Evolutionary conservation across 2,329 filamentous ascomycete species (phyloP).

Genomic region (Trichoderma hamatum): DNA sequence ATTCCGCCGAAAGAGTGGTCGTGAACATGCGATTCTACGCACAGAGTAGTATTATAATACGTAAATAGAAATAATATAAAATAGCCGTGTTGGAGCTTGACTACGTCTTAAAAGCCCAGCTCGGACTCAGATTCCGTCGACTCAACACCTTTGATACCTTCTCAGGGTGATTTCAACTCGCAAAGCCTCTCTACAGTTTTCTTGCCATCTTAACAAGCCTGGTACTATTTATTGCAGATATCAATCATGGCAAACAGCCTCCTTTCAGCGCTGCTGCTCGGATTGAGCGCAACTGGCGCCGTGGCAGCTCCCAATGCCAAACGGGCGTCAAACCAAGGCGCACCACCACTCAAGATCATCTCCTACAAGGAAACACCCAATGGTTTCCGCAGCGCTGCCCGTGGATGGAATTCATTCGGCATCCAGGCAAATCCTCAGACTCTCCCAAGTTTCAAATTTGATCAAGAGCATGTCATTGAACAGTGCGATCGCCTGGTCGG

Average conservation of each 20-base stretch:
- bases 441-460: constrained; percentile 26
- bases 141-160: not conserved
- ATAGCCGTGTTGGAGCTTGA: not conserved
- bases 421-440: constrained; percentile 28
- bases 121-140: not conserved
- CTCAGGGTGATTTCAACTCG: not conserved
- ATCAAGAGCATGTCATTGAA: constrained; percentile 30
- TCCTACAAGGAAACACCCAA: constrained; percentile 28
- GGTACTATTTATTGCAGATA: not conserved
- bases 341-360: constrained; percentile 27
- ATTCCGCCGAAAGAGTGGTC: not conserved
- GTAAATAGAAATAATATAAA: not conserved
- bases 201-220: not conserved
- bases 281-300: constrained; percentile 12
- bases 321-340: not conserved
- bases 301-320: constrained; percentile 22
- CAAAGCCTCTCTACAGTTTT: not conserved
- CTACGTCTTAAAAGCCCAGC: not conserved
- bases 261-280: constrained; percentile 21
- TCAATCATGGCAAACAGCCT: constrained; percentile 4
- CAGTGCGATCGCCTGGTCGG: constrained; percentile 29
- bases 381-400: constrained; percentile 27
- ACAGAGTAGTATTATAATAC: not conserved
- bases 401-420: constrained; percentile 32
- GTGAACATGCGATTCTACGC: not conserved